These are phyloP conservation scores for Mortierella sp. DNA, from an alignment of 371 early-diverging fungal genomes.

Conservation along the genomic window DNA sequence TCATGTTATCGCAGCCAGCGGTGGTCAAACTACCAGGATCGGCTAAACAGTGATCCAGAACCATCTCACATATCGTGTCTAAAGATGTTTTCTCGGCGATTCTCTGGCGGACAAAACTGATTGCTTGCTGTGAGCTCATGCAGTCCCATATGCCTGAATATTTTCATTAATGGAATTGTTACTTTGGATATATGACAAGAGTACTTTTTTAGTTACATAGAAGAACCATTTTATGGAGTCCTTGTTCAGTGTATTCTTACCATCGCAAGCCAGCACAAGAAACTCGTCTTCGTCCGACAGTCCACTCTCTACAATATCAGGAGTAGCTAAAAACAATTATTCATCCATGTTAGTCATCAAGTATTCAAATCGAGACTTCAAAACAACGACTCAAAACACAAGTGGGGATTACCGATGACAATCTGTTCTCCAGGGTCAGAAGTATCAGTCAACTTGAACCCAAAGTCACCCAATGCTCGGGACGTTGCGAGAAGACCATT, in stretches of 20 bases:
- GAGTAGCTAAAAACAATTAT: slow-evolving; percentile 66
- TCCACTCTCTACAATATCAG: slow-evolving; percentile 80
- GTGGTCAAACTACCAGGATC: slow-evolving; percentile 83
- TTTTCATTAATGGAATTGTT: background rate
- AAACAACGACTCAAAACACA: background rate
- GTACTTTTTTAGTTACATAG: background rate
- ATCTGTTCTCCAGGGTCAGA: slow-evolving; percentile 89
- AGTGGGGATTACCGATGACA: slow-evolving; percentile 76
- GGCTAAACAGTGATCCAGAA: slow-evolving; percentile 96
- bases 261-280: slow-evolving; percentile 96
- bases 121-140: slow-evolving; percentile 91
- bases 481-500: slow-evolving; percentile 98
- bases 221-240: background rate
- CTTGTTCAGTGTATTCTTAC: slow-evolving; percentile 56
- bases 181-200: background rate
- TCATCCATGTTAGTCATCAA: background rate
- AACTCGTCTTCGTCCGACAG: slow-evolving; percentile 89
- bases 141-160: slow-evolving; percentile 96
- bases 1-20: slow-evolving; percentile 99
- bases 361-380: background rate
- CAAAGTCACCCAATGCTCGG: slow-evolving; percentile 97
- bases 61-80: slow-evolving; percentile 81
- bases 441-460: slow-evolving; percentile 86
- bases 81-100: slow-evolving; percentile 73
- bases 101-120: slow-evolving; percentile 81